Evolutionary conservation across 2,329 filamentous ascomycete genomes (phyloP).

Genomic region (Fusarium temperatum): DNA sequence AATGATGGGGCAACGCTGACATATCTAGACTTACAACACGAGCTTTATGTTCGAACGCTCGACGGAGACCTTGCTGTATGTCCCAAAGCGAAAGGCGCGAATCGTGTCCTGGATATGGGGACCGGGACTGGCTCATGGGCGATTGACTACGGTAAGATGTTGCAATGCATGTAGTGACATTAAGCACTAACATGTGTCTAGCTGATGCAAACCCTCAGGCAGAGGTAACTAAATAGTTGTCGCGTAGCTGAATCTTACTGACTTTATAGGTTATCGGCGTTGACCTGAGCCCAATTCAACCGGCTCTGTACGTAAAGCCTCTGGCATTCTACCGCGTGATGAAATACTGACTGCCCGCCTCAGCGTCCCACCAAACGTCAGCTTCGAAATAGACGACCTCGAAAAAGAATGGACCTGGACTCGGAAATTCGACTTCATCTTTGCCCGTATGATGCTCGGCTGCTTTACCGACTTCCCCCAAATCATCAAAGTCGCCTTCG

Average conservation of each 20-base stretch:
- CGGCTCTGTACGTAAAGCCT: neutral
- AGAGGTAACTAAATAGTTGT: neutral
- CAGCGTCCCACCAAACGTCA: conserved; percentile 18
- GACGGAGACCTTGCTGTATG: neutral
- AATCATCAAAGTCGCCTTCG: neutral
- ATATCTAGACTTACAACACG: neutral
- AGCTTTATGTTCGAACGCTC: neutral
- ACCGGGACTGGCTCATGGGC: neutral
- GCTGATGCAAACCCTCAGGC: neutral
- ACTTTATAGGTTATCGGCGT: conserved; percentile 18
- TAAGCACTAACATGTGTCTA: neutral
- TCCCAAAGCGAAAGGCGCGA: neutral
- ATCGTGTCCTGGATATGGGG: neutral
- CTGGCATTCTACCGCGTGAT: accelerated
- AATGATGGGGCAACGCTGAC: neutral
- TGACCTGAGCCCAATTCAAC: conserved; percentile 30
- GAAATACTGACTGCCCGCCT: neutral
- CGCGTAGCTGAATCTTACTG: neutral
- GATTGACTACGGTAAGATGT: neutral
- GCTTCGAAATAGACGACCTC: conserved; percentile 22
- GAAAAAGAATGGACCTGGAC: conserved; percentile 29
- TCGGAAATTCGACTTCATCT: conserved; percentile 21
- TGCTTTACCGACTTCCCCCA: neutral
- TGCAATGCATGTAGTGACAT: neutral
- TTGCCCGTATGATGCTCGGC: conserved; percentile 10